These are phyloP conservation scores for Cercospora sp. DNA, from an alignment of 2,329 filamentous ascomycete species.

Conservation along the genomic window DNA sequence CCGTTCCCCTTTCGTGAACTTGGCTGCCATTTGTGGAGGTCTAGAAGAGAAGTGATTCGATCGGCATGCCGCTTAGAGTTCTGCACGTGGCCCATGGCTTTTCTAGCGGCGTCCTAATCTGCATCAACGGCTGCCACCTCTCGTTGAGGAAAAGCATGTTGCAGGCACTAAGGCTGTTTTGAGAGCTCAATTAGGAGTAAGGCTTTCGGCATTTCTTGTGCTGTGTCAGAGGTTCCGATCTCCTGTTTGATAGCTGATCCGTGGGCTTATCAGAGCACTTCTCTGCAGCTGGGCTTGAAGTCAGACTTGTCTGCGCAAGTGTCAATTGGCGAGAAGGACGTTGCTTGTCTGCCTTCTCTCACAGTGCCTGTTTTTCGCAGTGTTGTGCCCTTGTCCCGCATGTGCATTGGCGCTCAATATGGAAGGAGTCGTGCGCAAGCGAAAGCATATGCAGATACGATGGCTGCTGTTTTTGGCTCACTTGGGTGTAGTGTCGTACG, in stretches of 20 bases:
- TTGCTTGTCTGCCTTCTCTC: background rate
- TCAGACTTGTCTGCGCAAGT: background rate
- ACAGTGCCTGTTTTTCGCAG: background rate
- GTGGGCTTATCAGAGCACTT: background rate
- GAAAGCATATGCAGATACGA: background rate
- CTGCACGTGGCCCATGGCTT: constrained; percentile 10
- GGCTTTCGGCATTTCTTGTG: constrained; percentile 1
- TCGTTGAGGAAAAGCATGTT: constrained; percentile 1
- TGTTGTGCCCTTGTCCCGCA: background rate
- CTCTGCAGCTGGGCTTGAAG: background rate
- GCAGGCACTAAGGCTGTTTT: background rate
- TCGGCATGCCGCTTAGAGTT: constrained; percentile 1
- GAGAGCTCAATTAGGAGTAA: background rate
- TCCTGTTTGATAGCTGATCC: background rate
- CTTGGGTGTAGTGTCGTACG: background rate
- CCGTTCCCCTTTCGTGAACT: background rate
- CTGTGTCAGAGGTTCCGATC: background rate
- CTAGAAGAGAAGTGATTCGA: constrained; percentile 8
- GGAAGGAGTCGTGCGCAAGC: background rate
- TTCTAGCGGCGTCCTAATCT: background rate
- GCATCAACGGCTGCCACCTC: background rate
- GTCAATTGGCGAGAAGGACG: background rate
- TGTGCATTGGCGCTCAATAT: background rate
- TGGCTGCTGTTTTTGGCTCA: background rate
- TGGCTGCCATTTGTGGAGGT: constrained; percentile 5